Evolutionary conservation across 176 grass and related monocot genomes (phyloP).

Genomic region (Thalia dealbata): DNA sequence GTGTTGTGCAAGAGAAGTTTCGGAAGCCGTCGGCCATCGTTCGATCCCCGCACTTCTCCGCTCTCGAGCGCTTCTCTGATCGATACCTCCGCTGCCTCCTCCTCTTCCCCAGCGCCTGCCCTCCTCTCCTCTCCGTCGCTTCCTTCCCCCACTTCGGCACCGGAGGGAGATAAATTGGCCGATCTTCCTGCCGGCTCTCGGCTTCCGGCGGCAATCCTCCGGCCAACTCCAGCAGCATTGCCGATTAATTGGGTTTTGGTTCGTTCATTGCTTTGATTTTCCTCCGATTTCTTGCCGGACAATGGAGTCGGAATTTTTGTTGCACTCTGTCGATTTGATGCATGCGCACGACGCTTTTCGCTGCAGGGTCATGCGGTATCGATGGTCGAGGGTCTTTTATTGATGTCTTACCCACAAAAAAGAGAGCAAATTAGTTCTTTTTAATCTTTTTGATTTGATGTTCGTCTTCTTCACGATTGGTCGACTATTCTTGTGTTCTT

Average conservation of each 20-base stretch:
- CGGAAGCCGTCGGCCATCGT: neutral
- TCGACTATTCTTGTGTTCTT: too few relatives aligned
- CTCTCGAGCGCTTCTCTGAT: neutral
- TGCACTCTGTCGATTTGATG: neutral
- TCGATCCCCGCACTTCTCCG: neutral
- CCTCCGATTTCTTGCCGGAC: neutral
- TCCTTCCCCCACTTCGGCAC: neutral
- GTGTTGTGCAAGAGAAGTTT: neutral
- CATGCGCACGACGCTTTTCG: too few relatives aligned
- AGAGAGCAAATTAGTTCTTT: too few relatives aligned
- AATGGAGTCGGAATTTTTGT: neutral
- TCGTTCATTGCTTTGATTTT: neutral
- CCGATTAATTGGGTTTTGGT: neutral
- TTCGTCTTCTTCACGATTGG: too few relatives aligned
- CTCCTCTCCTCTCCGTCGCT: neutral
- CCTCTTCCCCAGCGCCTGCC: neutral
- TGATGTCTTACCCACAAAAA: too few relatives aligned
- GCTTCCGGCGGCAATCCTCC: neutral
- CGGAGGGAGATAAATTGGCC: neutral
- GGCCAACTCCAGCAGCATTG: neutral
- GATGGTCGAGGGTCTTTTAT: too few relatives aligned
- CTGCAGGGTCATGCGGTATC: too few relatives aligned
- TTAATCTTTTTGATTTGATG: too few relatives aligned
- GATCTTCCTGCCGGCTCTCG: neutral
- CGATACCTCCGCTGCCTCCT: neutral